These are phyloP conservation scores for Eucalyptus sp. DNA, from an alignment of 345 rosid genomes.

Conservation along the genomic window DNA sequence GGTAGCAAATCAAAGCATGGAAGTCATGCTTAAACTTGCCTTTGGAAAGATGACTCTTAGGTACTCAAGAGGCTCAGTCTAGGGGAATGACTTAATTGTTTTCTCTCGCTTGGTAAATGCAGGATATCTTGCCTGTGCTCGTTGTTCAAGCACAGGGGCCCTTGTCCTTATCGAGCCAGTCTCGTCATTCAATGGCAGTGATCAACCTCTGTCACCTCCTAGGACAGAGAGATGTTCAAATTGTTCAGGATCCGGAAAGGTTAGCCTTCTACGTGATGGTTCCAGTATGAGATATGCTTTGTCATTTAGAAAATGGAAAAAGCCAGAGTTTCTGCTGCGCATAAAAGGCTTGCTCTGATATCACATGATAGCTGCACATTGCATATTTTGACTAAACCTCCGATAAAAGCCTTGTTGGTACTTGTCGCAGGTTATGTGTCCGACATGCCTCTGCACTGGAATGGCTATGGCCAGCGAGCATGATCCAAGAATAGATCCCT, in stretches of 20 bases:
- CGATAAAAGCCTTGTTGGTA: neutral
- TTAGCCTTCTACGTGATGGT: neutral
- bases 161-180: constrained; percentile 61
- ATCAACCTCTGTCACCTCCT: constrained; percentile 42
- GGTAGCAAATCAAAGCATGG: neutral
- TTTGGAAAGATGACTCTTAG: neutral
- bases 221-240: constrained; percentile 85
- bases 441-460: constrained; percentile 97
- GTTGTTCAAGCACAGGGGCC: constrained; percentile 81
- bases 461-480: constrained; percentile 99
- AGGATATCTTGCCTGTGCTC: constrained; percentile 98
- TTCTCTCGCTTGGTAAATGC: constrained; percentile 3
- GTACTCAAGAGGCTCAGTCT: neutral
- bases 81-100: neutral
- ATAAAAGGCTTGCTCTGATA: neutral
- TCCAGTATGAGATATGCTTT: neutral
- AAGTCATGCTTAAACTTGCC: neutral
- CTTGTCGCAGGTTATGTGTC: constrained; percentile 79
- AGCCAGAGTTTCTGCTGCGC: neutral
- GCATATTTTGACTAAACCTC: neutral
- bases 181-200: constrained; percentile 36
- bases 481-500: constrained; percentile 87
- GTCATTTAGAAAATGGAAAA: neutral
- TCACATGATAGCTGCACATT: neutral
- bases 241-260: constrained; percentile 98